Evolutionary conservation across 2,329 filamentous ascomycete genomes (phyloP).

Genomic region (Aureobasidium sp.): DNA sequence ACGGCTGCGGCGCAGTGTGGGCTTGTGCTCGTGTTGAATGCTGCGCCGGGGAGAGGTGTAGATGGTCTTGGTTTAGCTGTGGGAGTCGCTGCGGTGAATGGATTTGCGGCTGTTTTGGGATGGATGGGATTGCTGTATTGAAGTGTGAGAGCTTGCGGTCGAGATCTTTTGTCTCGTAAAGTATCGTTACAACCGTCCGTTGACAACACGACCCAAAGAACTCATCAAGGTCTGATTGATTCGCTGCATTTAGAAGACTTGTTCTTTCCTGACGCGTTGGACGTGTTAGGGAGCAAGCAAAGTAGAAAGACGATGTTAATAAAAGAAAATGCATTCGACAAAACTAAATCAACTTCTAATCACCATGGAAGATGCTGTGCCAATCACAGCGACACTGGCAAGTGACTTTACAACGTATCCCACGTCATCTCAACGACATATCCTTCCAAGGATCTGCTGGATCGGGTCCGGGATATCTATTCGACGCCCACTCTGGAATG

Average conservation of each 20-base stretch:
- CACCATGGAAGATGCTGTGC: no score
- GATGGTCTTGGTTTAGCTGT: not conserved
- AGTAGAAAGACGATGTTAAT: no score
- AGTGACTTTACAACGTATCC: not conserved
- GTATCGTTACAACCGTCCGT: not conserved
- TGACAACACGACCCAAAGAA: no score
- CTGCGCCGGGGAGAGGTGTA: not conserved
- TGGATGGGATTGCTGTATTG: not conserved
- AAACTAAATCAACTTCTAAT: no score
- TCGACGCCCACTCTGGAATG: not conserved
- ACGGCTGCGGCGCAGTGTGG: constrained; percentile 8
- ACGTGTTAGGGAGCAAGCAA: no score
- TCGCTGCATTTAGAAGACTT: no score
- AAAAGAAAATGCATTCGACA: no score
- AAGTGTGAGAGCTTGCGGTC: not conserved
- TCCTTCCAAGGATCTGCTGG: not conserved
- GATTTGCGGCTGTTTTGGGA: not conserved
- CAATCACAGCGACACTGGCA: not conserved
- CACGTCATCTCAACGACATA: not conserved
- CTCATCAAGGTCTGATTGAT: no score
- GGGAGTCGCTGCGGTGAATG: not conserved
- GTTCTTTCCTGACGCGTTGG: no score
- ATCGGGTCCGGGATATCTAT: not conserved
- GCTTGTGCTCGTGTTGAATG: constrained; percentile 5
- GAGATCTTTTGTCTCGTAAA: no score